phyloP scores from a whole-genome alignment of 192 early-diverging fungal species.

The Rhizoclosmatium globosum region DNA sequence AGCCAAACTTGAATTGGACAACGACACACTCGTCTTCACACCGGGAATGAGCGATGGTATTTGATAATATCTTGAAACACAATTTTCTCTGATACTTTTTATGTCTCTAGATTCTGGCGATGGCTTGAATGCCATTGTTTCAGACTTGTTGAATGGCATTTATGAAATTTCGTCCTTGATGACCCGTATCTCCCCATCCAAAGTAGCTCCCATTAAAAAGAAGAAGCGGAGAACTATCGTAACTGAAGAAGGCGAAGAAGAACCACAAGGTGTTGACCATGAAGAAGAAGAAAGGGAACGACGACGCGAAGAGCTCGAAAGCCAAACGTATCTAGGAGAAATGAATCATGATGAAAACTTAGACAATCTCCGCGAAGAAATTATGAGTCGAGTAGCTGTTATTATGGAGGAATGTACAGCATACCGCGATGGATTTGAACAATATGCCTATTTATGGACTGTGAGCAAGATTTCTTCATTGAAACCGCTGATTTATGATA shows the following conservation, averaged over 20 bases:
- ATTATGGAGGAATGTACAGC: conserved; percentile 63
- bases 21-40: conserved; percentile 63
- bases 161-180: conserved; percentile 65
- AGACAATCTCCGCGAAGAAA: conserved; percentile 43
- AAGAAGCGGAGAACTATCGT: neutral
- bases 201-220: conserved; percentile 19
- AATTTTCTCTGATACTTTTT: conserved; percentile 25
- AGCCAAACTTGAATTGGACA: conserved; percentile 66
- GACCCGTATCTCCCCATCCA: conserved; percentile 55
- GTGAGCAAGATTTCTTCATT: conserved; percentile 34
- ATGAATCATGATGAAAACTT: conserved; percentile 62
- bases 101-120: conserved; percentile 50
- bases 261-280: conserved; percentile 22
- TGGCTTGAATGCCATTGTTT: conserved; percentile 54
- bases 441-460: conserved; percentile 71
- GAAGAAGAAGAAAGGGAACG: conserved; percentile 43
- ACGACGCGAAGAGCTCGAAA: conserved; percentile 51
- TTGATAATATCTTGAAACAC: conserved; percentile 10
- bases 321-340: conserved; percentile 65
- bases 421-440: conserved; percentile 67
- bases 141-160: conserved; percentile 63
- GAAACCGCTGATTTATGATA: neutral
- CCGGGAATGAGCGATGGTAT: conserved; percentile 69
- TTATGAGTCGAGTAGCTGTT: conserved; percentile 48
- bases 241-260: conserved; percentile 25